These are phyloP conservation scores for Nemania sp. DNA, from an alignment of 2,329 filamentous ascomycete genomes.

Conservation along the genomic window DNA sequence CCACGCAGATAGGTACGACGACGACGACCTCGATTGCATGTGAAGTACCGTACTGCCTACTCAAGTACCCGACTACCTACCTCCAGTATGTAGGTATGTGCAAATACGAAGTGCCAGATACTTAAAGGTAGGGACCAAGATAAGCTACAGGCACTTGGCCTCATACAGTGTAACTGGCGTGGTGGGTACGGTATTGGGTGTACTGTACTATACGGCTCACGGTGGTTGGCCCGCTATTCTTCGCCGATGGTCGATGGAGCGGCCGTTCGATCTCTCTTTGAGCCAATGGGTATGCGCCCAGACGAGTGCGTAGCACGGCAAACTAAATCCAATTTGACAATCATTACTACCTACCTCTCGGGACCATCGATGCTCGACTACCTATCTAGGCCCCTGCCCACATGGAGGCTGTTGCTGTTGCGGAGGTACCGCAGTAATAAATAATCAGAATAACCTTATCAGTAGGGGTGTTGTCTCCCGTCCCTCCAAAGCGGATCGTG, in stretches of 20 bases:
- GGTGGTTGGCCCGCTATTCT: not conserved
- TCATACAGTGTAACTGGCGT: not conserved
- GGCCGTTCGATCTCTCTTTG: not conserved
- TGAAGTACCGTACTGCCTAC: too few species aligned
- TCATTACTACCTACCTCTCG: slow-evolving; percentile 13
- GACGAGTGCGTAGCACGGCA: not conserved
- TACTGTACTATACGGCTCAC: not conserved
- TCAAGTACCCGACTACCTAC: not conserved
- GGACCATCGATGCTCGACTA: not conserved
- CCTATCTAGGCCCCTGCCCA: slow-evolving; percentile 7
- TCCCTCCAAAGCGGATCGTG: slow-evolving; percentile 23
- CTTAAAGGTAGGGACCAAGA: too few species aligned
- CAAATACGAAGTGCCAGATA: too few species aligned
- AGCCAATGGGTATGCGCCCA: not conserved
- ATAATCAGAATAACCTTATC: slow-evolving; percentile 22
- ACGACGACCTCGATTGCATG: not conserved
- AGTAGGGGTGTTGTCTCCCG: slow-evolving; percentile 9
- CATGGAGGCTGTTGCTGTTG: slow-evolving; percentile 3
- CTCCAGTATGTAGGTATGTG: not conserved
- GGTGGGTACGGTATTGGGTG: not conserved
- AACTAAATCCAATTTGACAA: slow-evolving; percentile 21
- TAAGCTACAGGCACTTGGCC: too few species aligned
- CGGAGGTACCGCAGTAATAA: slow-evolving; percentile 11
- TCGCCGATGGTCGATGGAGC: not conserved
- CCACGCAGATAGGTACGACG: too few species aligned